A percentile compares a stretch with the other conserved stretches of the same genome.
Conservation (phyloP, 2,329 filamentous ascomycete genomes). For the Pyrenophora seminiperda region DNA sequence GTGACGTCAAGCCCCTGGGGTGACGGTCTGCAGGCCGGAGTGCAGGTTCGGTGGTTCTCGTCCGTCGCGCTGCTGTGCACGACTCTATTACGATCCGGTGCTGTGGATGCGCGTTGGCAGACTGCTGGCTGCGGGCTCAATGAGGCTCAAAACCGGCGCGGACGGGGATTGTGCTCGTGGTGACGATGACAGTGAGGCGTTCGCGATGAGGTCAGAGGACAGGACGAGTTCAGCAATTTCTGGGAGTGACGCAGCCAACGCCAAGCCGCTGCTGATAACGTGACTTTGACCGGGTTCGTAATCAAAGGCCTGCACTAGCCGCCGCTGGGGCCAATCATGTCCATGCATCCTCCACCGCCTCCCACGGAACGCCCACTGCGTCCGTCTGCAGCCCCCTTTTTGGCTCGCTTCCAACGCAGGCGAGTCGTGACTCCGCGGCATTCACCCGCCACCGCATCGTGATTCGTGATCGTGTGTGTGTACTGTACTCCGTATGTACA, state of each 20-base stretch:
- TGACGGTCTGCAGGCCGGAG: constrained; percentile 21
- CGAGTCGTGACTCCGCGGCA: constrained; percentile 1
- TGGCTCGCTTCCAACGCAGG: constrained; percentile 27
- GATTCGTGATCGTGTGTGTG: neutral
- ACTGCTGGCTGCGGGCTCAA: constrained; percentile 23
- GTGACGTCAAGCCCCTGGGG: constrained; percentile 39
- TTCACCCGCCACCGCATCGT: constrained; percentile 1
- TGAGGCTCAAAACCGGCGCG: constrained; percentile 36
- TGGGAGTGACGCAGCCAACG: constrained; percentile 38
- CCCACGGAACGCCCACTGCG: constrained; percentile 15
- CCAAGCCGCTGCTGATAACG: constrained; percentile 38
- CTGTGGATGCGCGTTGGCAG: constrained; percentile 13
- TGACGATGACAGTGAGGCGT: constrained; percentile 44
- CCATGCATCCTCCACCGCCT: constrained; percentile 12
- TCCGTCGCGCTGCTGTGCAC: constrained; percentile 18
- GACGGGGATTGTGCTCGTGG: constrained; percentile 36
- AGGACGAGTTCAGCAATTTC: constrained; percentile 40
- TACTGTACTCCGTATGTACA: too few species aligned
- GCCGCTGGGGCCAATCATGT: constrained; percentile 14
- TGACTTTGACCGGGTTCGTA: constrained; percentile 30
- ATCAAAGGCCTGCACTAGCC: constrained; percentile 12
- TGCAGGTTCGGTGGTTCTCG: constrained; percentile 16
- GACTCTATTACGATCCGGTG: constrained; percentile 6
- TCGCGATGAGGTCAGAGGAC: constrained; percentile 46
- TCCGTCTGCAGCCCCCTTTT: constrained; percentile 27